Conservation (phyloP, 495 filamentous ascomycete genomes). For the Penicillium desertorum region DNA sequence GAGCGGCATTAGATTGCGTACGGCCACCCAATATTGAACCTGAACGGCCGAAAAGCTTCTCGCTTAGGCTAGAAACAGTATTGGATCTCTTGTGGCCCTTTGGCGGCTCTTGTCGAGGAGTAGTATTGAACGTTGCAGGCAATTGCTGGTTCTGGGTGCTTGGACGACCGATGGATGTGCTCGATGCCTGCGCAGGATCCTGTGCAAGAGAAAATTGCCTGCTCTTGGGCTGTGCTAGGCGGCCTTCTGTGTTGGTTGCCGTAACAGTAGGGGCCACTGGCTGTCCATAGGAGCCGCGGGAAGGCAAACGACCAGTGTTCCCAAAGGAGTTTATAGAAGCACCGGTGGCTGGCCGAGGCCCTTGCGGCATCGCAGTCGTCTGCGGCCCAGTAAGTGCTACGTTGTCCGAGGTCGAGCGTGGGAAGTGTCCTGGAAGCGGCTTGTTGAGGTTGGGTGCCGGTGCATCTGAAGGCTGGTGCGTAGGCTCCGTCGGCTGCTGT, state of each 20-base stretch:
- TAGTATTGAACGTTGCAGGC: conserved; percentile 45
- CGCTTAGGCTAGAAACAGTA: conserved; percentile 77
- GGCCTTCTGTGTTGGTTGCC: conserved; percentile 86
- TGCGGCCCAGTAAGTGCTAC: conserved; percentile 45
- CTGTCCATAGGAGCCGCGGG: conserved; percentile 84
- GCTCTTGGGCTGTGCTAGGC: conserved; percentile 78
- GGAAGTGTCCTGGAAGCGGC: conserved; percentile 43
- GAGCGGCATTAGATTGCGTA: conserved; percentile 40
- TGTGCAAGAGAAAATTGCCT: conserved; percentile 74
- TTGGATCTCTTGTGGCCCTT: conserved; percentile 90
- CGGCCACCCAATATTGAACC: conserved; percentile 71
- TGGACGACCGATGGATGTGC: conserved; percentile 55
- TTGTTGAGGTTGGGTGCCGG: conserved; percentile 30
- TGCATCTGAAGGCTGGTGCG: conserved; percentile 8
- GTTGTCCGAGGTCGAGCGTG: conserved; percentile 58
- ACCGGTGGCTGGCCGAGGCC: conserved; percentile 73
- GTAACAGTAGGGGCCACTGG: conserved; percentile 85
- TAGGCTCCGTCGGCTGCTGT: conserved; percentile 14
- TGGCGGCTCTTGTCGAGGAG: conserved; percentile 44
- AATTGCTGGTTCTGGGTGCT: conserved; percentile 56
- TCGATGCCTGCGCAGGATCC: conserved; percentile 33
- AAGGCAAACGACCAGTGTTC: conserved; percentile 62
- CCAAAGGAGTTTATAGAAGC: conserved; percentile 71
- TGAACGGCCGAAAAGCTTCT: conserved; percentile 76
- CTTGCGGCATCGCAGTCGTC: conserved; percentile 49